phyloP scores from a whole-genome alignment of 257 asterid genomes.

The Solanum virginianum region DNA sequence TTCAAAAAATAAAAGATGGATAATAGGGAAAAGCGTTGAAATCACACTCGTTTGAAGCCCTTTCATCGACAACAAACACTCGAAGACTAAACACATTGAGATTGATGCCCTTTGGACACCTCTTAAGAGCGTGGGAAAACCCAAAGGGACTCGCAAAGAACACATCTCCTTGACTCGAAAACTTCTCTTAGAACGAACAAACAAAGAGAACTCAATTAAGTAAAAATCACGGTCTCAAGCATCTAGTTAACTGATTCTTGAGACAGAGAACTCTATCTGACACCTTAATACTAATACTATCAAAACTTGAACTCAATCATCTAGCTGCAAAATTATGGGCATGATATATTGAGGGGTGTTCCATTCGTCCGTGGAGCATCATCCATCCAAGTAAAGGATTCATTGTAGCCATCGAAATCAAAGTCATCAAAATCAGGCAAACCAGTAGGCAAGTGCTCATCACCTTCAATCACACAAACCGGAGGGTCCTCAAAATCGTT shows the following conservation, averaged over 20 bases:
- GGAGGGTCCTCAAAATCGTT: conserved; percentile 38
- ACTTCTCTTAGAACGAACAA: conserved; percentile 1
- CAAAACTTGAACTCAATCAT: neutral
- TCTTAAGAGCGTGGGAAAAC: conserved; percentile 57
- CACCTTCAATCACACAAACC: conserved; percentile 19
- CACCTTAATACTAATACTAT: neutral
- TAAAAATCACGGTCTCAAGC: conserved; percentile 8
- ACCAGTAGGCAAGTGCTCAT: conserved; percentile 10
- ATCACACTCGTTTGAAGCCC: neutral
- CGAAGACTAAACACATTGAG: neutral
- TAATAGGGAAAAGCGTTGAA: neutral
- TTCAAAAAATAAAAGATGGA: neutral
- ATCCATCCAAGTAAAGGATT: conserved; percentile 47
- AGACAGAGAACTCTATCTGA: conserved; percentile 10
- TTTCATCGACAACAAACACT: neutral
- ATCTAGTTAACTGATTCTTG: conserved; percentile 10
- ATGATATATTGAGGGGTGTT: conserved; percentile 49
- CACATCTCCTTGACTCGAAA: neutral
- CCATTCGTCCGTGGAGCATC: conserved; percentile 32
- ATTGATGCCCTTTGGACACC: conserved; percentile 38
- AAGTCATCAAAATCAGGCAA: conserved; percentile 54
- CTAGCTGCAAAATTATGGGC: conserved; percentile 81
- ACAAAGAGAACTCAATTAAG: conserved; percentile 1
- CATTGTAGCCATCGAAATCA: conserved; percentile 41
- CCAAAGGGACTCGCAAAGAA: conserved; percentile 14